These are phyloP conservation scores for Scortechinia acanthostroma DNA, from an alignment of 2,329 filamentous ascomycete species.

Conservation along the genomic window DNA sequence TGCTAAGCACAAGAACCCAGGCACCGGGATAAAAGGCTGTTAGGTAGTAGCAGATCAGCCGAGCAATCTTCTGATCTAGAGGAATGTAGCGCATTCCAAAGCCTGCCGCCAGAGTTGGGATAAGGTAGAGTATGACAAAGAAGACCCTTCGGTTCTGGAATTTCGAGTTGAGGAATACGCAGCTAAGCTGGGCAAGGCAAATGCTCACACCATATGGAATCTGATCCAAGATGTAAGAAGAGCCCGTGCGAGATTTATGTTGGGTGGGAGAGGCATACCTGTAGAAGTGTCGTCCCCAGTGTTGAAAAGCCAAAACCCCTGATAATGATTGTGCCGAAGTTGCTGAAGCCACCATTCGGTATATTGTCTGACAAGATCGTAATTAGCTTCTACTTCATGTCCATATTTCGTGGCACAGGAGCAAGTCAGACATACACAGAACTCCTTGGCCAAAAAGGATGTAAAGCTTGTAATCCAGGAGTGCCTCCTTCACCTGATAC, in stretches of 20 bases:
- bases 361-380: slow-evolving; percentile 40
- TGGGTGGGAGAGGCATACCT: slow-evolving; percentile 29
- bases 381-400: too few relatives aligned
- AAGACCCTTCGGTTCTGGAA: slow-evolving; percentile 38
- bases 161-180: slow-evolving; percentile 24
- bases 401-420: too few relatives aligned
- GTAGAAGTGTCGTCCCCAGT: slow-evolving; percentile 42
- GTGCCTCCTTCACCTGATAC: slow-evolving; percentile 36
- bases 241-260: too few relatives aligned
- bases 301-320: slow-evolving; percentile 44
- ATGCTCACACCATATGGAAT: not conserved
- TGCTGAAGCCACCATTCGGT: slow-evolving; percentile 47
- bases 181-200: slow-evolving; percentile 20
- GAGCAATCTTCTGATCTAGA: slow-evolving; percentile 35
- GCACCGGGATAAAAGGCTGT: slow-evolving; percentile 22
- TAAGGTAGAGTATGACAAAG: slow-evolving; percentile 44
- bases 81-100: slow-evolving; percentile 49
- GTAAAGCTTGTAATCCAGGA: slow-evolving; percentile 40
- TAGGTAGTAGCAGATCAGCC: slow-evolving; percentile 42
- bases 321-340: slow-evolving; percentile 52
- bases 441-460: too few relatives aligned
- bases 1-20: not conserved
- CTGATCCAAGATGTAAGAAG: too few relatives aligned
- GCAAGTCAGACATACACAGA: too few relatives aligned
- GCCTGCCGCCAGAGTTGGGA: slow-evolving; percentile 50